Evolutionary conservation across 2,329 filamentous ascomycete genomes (phyloP).

Genomic region (Corynespora cassiicola): DNA sequence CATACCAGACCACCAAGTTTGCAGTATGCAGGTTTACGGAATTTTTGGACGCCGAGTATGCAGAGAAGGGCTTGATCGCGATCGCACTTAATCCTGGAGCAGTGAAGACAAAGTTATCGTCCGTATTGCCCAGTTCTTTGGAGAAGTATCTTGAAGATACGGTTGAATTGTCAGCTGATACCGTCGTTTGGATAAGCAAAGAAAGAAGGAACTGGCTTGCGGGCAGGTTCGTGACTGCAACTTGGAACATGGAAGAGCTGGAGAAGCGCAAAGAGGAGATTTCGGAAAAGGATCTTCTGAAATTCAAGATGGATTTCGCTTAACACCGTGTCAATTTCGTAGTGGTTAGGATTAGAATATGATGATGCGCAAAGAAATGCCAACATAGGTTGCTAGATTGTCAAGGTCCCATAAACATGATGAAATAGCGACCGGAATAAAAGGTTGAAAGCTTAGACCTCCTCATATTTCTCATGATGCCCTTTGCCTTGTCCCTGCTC

Average conservation of each 20-base stretch:
- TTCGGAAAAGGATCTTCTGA: constrained; percentile 13
- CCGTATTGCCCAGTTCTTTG: no score
- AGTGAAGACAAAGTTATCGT: constrained; percentile 2
- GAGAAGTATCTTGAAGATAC: no score
- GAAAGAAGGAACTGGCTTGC: no score
- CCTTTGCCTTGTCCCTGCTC: constrained; percentile 19
- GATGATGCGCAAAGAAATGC: no score
- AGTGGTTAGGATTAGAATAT: no score
- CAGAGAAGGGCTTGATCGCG: constrained; percentile 12
- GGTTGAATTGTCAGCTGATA: no score
- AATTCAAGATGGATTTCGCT: constrained; percentile 23
- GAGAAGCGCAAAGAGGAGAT: constrained; percentile 23
- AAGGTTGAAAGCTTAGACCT: constrained; percentile 20
- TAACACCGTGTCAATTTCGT: no score
- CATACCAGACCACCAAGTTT: constrained; percentile 57
- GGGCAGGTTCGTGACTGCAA: constrained; percentile 30
- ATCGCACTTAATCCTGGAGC: constrained; percentile 21
- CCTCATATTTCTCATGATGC: constrained; percentile 19
- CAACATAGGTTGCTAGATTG: no score
- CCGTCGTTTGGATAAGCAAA: no score
- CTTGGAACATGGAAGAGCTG: constrained; percentile 41
- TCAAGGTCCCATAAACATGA: no score
- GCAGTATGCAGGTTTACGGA: constrained; percentile 58
- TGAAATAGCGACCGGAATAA: no score
- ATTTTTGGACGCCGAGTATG: constrained; percentile 50